Percentiles rank a stretch among this genome's conserved stretches.
Conservation (phyloP, 139 green algal species). For the Zygnema cylindricum region DNA sequence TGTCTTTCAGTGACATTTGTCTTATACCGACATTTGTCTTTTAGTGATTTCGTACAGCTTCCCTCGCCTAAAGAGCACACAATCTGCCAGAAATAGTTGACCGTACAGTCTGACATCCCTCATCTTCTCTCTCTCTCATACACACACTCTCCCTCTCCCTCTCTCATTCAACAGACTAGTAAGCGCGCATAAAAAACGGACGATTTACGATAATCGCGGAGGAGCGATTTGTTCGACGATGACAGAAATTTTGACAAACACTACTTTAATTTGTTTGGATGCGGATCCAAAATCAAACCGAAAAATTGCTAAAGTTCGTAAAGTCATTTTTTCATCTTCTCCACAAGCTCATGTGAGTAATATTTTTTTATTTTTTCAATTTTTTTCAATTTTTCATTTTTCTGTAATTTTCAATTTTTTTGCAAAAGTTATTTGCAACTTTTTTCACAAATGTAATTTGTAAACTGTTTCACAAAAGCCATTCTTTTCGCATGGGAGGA, state of each 20-base stretch:
- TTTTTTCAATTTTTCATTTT: neutral
- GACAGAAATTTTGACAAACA: neutral
- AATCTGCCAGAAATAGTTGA: too few relatives aligned
- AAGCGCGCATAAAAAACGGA: neutral
- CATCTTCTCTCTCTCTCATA: too few relatives aligned
- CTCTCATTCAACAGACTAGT: too few relatives aligned
- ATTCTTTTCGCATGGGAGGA: neutral
- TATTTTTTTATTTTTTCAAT: too few relatives aligned
- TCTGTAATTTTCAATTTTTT: neutral
- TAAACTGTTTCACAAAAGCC: neutral
- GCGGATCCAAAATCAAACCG: neutral
- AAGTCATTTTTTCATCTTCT: neutral
- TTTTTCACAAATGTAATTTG: neutral
- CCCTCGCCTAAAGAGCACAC: too few relatives aligned
- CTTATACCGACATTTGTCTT: too few relatives aligned
- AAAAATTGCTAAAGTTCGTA: neutral
- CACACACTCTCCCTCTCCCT: too few relatives aligned
- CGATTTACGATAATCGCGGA: neutral
- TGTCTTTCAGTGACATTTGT: too few relatives aligned
- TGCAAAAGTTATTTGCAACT: neutral
- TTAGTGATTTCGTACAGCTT: too few relatives aligned
- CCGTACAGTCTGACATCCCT: too few relatives aligned
- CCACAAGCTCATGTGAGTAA: neutral
- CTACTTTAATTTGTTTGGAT: neutral
- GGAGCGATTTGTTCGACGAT: neutral